Evolutionary conservation across 1,284 basidiomycete species (phyloP).

Genomic region (Ustilago shanxiensis): DNA sequence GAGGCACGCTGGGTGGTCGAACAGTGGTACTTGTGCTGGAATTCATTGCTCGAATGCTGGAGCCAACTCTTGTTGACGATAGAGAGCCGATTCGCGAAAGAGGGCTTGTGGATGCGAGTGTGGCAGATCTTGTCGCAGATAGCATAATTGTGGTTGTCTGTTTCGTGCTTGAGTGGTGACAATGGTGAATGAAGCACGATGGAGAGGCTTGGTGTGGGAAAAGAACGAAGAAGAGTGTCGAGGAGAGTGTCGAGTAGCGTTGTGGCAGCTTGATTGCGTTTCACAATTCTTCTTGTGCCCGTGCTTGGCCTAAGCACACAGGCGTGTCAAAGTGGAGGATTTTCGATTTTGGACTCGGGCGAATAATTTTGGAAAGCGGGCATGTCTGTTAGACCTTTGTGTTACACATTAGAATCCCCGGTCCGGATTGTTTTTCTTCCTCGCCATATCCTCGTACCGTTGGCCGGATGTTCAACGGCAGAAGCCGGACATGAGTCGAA

Average conservation of each 20-base stretch:
- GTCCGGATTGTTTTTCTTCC: neutral
- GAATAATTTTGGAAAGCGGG: too few relatives aligned
- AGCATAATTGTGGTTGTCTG: slow-evolving; percentile 18
- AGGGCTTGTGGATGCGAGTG: neutral
- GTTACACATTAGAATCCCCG: neutral
- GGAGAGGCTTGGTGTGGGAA: neutral
- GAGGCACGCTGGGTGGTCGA: slow-evolving; percentile 39
- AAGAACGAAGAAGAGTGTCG: neutral
- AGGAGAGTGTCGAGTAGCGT: neutral
- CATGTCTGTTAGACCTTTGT: slow-evolving; percentile 1
- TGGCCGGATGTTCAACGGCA: too few relatives aligned
- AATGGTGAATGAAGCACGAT: neutral
- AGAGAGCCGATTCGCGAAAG: slow-evolving; percentile 9
- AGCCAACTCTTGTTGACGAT: slow-evolving; percentile 2
- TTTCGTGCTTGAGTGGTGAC: neutral
- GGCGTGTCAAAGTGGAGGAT: slow-evolving; percentile 5
- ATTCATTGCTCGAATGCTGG: slow-evolving; percentile 29
- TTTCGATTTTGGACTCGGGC: neutral
- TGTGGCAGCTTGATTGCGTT: neutral
- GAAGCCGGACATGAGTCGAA: too few relatives aligned
- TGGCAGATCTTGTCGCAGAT: neutral
- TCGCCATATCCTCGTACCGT: neutral
- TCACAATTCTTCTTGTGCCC: neutral
- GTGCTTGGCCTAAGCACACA: slow-evolving; percentile 14
- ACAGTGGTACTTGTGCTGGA: slow-evolving; percentile 36